Evolutionary conservation across 331 rosid genomes (phyloP), one percentile per base, ranked within the genome.

Genomic region (Spiraea crenata): DNA sequence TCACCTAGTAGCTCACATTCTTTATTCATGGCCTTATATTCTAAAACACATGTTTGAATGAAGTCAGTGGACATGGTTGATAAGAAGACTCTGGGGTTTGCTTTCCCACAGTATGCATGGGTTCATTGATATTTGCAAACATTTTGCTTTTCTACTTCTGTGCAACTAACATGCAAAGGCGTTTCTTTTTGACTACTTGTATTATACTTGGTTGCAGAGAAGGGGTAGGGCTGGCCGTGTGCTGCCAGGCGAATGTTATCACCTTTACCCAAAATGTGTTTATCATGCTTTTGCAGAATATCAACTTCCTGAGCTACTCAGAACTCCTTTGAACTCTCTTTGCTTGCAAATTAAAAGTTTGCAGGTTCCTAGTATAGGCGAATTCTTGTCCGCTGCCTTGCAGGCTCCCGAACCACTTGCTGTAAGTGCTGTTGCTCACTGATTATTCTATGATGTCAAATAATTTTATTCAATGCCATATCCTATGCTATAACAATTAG

Each of bases 201-300:
- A 54, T 77, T 82, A 66, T 71, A 59, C 17, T 72, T 80, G 79
- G 78, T 74, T 83, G 71, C 98, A 93, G 96, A 91, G 99, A 87
- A 87, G 84, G 78, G 99, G 99, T 52, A 86, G 97, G 86, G 99
- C 99, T 57, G 99, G 99, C 49, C 99, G 97, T 61, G 99, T 93
- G 80, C 99, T 85, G 83, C 96, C 97, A 60, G 99, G 96, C 19
- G 92, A 91, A 82, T 87, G 97, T 80, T 93, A 83, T 85, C 99
- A 91, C 86, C 96, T 93, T 67, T 93, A 93, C 76, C 95, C 97
- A 41, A 86, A 52, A 74, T 91, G 96, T 79, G 97, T 93, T 67
- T 91, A 80, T 86, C 86, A 77, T 63, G 97, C 97, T 25, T 93
- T 93, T 86, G 82, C 97, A 19, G 97, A 93, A 84, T 93, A 86